Evolutionary conservation across 441 rosid genomes (phyloP).

Genomic region (Croton laevigatus): DNA sequence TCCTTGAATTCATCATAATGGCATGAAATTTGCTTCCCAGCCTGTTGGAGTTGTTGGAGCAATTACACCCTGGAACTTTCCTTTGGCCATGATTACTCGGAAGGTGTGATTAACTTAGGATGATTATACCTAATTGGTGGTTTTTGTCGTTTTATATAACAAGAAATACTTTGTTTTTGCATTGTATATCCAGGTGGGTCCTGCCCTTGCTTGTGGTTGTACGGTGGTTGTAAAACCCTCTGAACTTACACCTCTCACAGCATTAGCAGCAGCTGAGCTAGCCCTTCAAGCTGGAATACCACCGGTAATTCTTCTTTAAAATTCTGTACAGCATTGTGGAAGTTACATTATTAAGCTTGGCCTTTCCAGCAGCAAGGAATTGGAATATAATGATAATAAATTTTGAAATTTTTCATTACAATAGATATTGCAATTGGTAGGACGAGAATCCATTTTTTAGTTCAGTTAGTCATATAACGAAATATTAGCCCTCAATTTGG

Average conservation of each 20-base stretch:
- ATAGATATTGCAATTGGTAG: background rate
- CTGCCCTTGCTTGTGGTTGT: slow-evolving; percentile 99
- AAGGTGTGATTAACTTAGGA: slow-evolving; percentile 53
- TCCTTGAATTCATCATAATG: background rate
- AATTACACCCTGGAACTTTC: slow-evolving; percentile 97
- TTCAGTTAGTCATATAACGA: background rate
- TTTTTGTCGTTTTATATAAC: slow-evolving; percentile 17
- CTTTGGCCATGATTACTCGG: slow-evolving; percentile 97
- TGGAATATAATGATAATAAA: background rate
- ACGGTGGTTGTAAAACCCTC: slow-evolving; percentile 96
- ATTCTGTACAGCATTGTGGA: background rate
- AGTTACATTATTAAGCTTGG: background rate
- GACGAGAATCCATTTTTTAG: background rate
- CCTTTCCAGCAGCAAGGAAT: background rate
- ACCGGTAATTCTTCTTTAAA: slow-evolving; percentile 53
- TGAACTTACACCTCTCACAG: slow-evolving; percentile 92
- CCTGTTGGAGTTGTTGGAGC: slow-evolving; percentile 98
- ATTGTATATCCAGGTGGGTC: slow-evolving; percentile 73
- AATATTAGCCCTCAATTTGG: background rate
- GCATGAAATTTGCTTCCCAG: slow-evolving; percentile 37
- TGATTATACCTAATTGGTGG: slow-evolving; percentile 7
- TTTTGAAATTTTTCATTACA: background rate
- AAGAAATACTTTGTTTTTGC: slow-evolving; percentile 27
- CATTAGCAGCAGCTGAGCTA: slow-evolving; percentile 93
- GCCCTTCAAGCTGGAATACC: slow-evolving; percentile 99